Evolutionary conservation across 192 early-diverging fungal species (phyloP).

Genomic region (Podila epigama): DNA sequence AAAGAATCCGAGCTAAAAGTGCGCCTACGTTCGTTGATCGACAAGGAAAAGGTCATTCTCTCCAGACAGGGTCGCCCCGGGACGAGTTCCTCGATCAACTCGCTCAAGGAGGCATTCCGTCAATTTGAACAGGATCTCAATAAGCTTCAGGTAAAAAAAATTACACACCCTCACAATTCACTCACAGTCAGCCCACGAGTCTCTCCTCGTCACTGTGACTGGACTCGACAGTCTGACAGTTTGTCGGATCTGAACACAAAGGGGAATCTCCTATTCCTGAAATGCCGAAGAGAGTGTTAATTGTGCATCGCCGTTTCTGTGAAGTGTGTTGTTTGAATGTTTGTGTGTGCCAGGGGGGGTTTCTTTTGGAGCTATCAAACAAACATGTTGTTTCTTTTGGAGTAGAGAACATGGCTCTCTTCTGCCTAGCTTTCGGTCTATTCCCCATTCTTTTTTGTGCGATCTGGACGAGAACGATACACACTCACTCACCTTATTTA

Average conservation of each 20-base stretch:
- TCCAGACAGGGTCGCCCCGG: slow-evolving; percentile 59
- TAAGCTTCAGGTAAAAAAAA: slow-evolving; percentile 84
- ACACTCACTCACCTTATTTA: not conserved
- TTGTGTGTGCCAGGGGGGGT: no score
- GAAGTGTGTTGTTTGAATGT: no score
- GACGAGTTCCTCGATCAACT: slow-evolving; percentile 67
- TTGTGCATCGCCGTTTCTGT: no score
- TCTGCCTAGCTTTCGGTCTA: no score
- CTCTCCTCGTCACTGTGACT: no score
- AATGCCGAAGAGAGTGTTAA: not conserved
- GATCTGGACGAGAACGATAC: not conserved
- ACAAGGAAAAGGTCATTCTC: slow-evolving; percentile 76
- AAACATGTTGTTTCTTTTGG: slow-evolving; percentile 1
- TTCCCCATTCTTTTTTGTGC: no score
- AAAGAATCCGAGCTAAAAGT: slow-evolving; percentile 95
- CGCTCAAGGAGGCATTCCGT: slow-evolving; percentile 88
- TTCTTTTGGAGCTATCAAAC: no score
- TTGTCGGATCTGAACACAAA: no score
- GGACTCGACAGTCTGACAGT: no score
- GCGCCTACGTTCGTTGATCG: slow-evolving; percentile 81
- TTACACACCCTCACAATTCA: not conserved
- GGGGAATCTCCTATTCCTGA: no score
- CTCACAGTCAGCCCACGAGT: no score
- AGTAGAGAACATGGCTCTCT: not conserved
- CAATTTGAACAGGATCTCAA: slow-evolving; percentile 93